Evolutionary conservation across 1,284 basidiomycete genomes (phyloP).

Genomic region (Schizophyllum amplum): DNA sequence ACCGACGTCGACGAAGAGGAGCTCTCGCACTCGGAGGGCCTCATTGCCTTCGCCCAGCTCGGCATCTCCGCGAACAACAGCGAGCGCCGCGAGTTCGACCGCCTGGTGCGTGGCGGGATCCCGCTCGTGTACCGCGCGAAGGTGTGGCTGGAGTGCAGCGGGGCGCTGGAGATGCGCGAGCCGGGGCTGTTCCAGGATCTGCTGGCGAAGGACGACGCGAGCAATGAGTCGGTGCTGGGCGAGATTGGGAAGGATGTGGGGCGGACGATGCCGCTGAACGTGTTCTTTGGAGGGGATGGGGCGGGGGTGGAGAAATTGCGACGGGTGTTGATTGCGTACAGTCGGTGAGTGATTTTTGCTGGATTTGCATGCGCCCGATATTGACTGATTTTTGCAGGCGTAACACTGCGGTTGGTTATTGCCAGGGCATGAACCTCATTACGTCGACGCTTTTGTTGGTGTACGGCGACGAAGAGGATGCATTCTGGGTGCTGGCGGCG

Average conservation of each 20-base stretch:
- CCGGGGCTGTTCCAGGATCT: constrained; percentile 89
- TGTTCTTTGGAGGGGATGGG: constrained; percentile 95
- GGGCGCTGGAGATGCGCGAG: constrained; percentile 85
- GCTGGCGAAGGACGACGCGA: constrained; percentile 50
- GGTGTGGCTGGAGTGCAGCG: constrained; percentile 89
- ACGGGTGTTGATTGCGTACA: constrained; percentile 85
- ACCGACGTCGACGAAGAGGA: constrained; percentile 59
- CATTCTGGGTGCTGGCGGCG: constrained; percentile 91
- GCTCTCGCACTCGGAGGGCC: constrained; percentile 60
- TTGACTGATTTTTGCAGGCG: constrained; percentile 37
- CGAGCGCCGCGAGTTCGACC: constrained; percentile 74
- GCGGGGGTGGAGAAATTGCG: constrained; percentile 89
- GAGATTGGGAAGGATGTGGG: constrained; percentile 97
- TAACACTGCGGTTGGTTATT: constrained; percentile 81
- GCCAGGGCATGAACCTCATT: constrained; percentile 93
- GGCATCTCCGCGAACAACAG: constrained; percentile 67
- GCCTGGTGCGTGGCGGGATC: constrained; percentile 77
- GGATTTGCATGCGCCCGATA: constrained; percentile 4
- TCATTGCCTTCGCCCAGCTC: constrained; percentile 87
- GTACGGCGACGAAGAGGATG: constrained; percentile 91
- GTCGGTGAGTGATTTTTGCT: constrained; percentile 50
- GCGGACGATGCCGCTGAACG: constrained; percentile 90
- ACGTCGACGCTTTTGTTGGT: constrained; percentile 91
- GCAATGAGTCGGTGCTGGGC: constrained; percentile 39
- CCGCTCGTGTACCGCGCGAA: constrained; percentile 85